Conservation (phyloP, 208 protist genomes). For the Angomonas deanei region DNA sequence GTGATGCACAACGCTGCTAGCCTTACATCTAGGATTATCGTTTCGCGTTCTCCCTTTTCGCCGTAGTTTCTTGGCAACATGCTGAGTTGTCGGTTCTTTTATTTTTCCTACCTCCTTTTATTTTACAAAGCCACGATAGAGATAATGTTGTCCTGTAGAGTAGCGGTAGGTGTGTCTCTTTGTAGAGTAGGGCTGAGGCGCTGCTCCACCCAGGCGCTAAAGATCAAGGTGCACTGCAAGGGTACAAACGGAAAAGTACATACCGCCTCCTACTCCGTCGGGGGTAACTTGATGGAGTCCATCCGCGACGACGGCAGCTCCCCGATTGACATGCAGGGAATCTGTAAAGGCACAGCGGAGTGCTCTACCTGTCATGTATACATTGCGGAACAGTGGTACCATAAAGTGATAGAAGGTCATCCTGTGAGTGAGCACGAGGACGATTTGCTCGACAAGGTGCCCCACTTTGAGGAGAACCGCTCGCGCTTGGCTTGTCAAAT, state of each 20-base stretch:
- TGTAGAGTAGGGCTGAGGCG: too few relatives aligned
- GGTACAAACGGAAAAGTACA: not conserved
- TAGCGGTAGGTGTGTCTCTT: too few relatives aligned
- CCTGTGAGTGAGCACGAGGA: constrained; percentile 62
- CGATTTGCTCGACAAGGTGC: constrained; percentile 48
- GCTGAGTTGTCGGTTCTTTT: not conserved
- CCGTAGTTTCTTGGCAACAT: too few relatives aligned
- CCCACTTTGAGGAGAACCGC: constrained; percentile 16
- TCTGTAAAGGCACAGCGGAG: constrained; percentile 87
- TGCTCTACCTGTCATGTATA: constrained; percentile 95
- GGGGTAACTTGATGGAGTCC: constrained; percentile 82
- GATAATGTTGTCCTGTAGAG: too few relatives aligned
- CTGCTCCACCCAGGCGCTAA: not conserved
- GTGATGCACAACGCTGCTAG: not conserved
- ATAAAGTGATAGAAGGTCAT: constrained; percentile 46
- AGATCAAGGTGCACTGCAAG: not conserved
- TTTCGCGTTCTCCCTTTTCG: not conserved
- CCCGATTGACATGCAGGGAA: constrained; percentile 44
- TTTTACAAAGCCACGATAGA: not conserved
- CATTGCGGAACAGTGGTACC: constrained; percentile 25
- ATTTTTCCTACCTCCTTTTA: not conserved
- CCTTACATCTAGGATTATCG: not conserved
- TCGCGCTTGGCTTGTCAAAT: constrained; percentile 68
- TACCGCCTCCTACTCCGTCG: constrained; percentile 21
- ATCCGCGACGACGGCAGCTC: constrained; percentile 67